phyloP scores from a whole-genome alignment of 2,329 filamentous ascomycete species.

The Aaosphaeria arxii region DNA sequence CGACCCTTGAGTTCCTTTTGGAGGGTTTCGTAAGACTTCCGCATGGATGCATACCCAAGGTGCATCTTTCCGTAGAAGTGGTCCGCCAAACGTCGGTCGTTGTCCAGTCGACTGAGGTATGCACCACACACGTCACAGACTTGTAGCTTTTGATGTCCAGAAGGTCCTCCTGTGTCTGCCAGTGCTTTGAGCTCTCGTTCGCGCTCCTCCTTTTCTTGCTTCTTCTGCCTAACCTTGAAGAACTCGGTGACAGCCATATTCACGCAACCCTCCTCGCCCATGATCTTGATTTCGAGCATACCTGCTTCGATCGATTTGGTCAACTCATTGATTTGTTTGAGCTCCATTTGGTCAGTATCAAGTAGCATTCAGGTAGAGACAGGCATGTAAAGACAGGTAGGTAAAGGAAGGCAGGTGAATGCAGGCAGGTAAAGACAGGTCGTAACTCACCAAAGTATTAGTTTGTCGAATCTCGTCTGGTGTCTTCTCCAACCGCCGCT shows the following conservation, averaged over 20 bases:
- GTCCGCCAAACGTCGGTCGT: constrained; percentile 88
- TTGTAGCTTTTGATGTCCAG: constrained; percentile 94
- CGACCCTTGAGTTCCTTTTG: constrained; percentile 81
- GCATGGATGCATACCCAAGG: constrained; percentile 95
- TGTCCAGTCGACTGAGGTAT: constrained; percentile 87
- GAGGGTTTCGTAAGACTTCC: constrained; percentile 85
- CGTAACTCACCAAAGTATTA: constrained; percentile 64
- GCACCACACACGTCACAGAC: constrained; percentile 98
- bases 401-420: constrained; percentile 10
- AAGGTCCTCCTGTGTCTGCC: constrained; percentile 87
- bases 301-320: constrained; percentile 75
- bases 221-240: constrained; percentile 77
- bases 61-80: constrained; percentile 99
- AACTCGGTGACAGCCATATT: constrained; percentile 82
- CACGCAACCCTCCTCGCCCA: constrained; percentile 79
- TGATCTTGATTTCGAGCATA: constrained; percentile 78
- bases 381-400: constrained; percentile 10
- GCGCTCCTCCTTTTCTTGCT: constrained; percentile 75
- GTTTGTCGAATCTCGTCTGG: constrained; percentile 97
- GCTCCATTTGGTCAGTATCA: constrained; percentile 32
- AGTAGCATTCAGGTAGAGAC: too few relatives aligned
- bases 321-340: constrained; percentile 84
- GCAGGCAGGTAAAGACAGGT: background rate
- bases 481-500: constrained; percentile 91
- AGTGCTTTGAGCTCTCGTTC: constrained; percentile 88